A percentile compares a stretch with the other conserved stretches of the same genome.
Conservation (phyloP, 1,284 basidiomycete genomes). For the Ceratorhiza oryzae-sativae region DNA sequence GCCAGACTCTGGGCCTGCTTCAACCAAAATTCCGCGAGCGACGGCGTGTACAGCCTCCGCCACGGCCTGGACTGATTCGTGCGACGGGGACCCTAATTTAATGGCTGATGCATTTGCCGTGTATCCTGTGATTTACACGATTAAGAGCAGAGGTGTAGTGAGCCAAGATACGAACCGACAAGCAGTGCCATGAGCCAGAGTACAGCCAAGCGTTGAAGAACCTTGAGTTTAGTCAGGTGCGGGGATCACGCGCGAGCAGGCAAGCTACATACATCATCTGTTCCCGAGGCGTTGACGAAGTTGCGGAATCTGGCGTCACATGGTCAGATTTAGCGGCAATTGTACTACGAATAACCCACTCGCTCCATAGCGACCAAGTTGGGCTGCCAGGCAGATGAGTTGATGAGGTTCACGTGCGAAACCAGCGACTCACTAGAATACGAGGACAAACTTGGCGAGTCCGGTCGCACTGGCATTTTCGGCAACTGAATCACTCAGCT, state of each 20-base stretch:
- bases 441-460: constrained; percentile 45
- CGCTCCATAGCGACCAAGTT: constrained; percentile 53
- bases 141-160: neutral
- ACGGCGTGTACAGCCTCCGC: constrained; percentile 39
- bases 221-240: constrained; percentile 38
- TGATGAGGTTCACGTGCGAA: neutral
- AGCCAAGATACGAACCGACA: constrained; percentile 37
- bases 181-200: constrained; percentile 51
- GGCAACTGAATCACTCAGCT: constrained; percentile 51
- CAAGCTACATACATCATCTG: constrained; percentile 49
- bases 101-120: constrained; percentile 52
- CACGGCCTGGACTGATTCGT: constrained; percentile 19
- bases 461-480: constrained; percentile 43
- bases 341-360: constrained; percentile 41
- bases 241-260: neutral
- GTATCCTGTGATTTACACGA: constrained; percentile 48
- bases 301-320: constrained; percentile 46
- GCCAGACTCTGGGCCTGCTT: neutral
- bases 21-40: constrained; percentile 39
- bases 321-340: neutral
- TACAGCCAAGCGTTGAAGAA: constrained; percentile 51
- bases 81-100: constrained; percentile 39
- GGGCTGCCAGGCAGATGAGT: constrained; percentile 44
- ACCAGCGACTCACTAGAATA: constrained; percentile 42
- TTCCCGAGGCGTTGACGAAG: constrained; percentile 50